Evolutionary conservation across 2,329 filamentous ascomycete species (phyloP), one percentile per base, ranked within the genome.

Genomic region (Fusarium newnesense): DNA sequence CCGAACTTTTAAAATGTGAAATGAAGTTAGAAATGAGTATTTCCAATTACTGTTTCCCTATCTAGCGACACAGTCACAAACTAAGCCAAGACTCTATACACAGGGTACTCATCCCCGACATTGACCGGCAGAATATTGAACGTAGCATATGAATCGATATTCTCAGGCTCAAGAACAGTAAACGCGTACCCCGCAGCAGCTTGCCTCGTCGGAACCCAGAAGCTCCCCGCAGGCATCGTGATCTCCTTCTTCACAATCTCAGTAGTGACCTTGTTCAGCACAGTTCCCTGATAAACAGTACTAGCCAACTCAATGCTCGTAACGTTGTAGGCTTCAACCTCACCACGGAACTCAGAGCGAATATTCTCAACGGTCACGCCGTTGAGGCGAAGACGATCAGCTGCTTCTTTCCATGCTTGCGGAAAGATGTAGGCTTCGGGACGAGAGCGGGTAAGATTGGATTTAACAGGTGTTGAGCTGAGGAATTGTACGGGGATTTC

Each of bases 351-450:
- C 5, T 72, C 75, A 3, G 71, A 52, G 9, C 68, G 56, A 5
- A 78, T 67, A 7, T 34, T 70, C 8, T 79, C 76, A 0, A 79
- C 72, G 7, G 76, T 52, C 1, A 80, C 67, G 0, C 78, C 78
- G 3, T 70, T 63, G 4, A 76, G 72, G 2, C 66, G 61, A 6
- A 80, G 78, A 19, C 71, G 69, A 4, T 78, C 75, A 1, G 76
- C 78, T 0, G 75, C 67, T 19, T 77, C 74, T 16, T 62, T 65
- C 71, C 76, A 78, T 4, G 76, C 74, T 9, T 75, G 64, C 0
- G 78, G 75, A 52, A 80, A 79, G 28, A 80, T 47, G 24, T 80
- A 80, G 0, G 76, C 78, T 39, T 79, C 77, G 6, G 78, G 78
- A 0, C 78, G 71, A 0, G 52, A 24, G 12, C 78, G 73, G 2